Evolutionary conservation across 768 basidiomycete species (phyloP), one percentile per base, ranked within the genome.

Genomic region (Mycena alexandri): DNA sequence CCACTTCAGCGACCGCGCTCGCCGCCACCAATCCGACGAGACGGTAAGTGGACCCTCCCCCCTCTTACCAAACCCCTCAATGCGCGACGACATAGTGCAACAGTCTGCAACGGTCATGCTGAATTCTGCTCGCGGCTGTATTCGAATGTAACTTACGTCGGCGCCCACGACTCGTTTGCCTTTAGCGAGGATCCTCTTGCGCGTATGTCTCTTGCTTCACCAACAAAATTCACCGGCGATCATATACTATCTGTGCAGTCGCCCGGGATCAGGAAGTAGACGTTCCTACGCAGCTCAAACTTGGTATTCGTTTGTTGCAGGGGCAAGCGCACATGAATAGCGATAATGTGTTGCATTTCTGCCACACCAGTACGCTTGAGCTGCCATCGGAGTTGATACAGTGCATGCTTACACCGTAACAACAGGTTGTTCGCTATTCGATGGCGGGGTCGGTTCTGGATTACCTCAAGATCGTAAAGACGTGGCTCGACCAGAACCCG

Each of bases 91-190:
- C 4, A 11, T 9, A 84, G 82, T 63, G 81, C 84, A 8, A 81
- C 79, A 0, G 80, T 86, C 9, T 93, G 90, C 77, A 93, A 93
- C 73, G 90, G 90, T 0, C 85, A 85, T 52, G 80, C 89, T 0
- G 89, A 90, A 69, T 78, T 92, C 4, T 93, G 91, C 75, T 71
- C 79, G 61, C 80, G 87, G 33, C 77, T 77, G 36, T 93, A 91
- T 73, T 85, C 81, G 43, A 86, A 85, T 60, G 80, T 82, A 22
- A 85, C 84, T 0, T 83, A 79, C 61, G 55, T 86, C n/a, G 83
- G 82, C 70, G 83, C 87, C 0, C 89, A 90, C 67, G 84, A 90
- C 73, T 88, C 87, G 2, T 88, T 83, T 65, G 86, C 84, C 0
- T 84, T 81, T 74, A 87, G 84, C 72, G 62, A 64, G 1, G 79